phyloP scores from a whole-genome alignment of 371 early-diverging fungal species.

The Actinomucor elegans region DNA sequence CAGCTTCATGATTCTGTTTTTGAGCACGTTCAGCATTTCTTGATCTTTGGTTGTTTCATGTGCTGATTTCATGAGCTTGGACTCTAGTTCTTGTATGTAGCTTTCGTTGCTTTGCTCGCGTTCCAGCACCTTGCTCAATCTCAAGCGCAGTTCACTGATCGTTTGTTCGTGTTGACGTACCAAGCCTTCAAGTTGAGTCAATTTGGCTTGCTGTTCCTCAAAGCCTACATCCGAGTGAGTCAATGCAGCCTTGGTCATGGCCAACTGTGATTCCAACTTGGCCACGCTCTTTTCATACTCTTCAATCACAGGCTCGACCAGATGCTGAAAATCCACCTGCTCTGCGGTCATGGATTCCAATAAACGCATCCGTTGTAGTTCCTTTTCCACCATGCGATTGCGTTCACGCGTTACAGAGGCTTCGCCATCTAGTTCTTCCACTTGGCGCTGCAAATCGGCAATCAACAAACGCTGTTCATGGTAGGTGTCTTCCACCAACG shows the following conservation, averaged over 20 bases:
- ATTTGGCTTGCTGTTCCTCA: constrained; percentile 50
- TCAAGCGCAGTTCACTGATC: constrained; percentile 10
- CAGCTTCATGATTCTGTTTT: constrained; percentile 27
- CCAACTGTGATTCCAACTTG: constrained; percentile 55
- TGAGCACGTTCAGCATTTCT: constrained; percentile 30
- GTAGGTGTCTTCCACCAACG: constrained; percentile 26
- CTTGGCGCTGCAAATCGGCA: constrained; percentile 42
- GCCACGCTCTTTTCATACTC: constrained; percentile 67
- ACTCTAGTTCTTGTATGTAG: constrained; percentile 47
- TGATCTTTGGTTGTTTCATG: constrained; percentile 29
- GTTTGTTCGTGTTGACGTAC: constrained; percentile 32
- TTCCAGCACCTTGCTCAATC: constrained; percentile 23
- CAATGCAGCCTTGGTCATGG: constrained; percentile 54
- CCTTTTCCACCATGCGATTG: constrained; percentile 37
- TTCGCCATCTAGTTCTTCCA: constrained; percentile 44
- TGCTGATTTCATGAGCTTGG: constrained; percentile 32
- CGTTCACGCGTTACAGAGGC: constrained; percentile 38
- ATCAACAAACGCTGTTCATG: constrained; percentile 37
- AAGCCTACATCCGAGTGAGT: constrained; percentile 48
- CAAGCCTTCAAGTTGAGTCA: constrained; percentile 28
- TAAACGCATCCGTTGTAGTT: constrained; percentile 29
- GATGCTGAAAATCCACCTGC: constrained; percentile 50
- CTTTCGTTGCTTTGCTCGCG: constrained; percentile 36
- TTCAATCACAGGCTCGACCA: constrained; percentile 67
- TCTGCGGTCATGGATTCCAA: constrained; percentile 10